A percentile compares a stretch with the other conserved stretches of the same genome.
These are phyloP conservation scores for Solanum neorickii DNA, from an alignment of 257 asterid species.

Conservation along the genomic window DNA sequence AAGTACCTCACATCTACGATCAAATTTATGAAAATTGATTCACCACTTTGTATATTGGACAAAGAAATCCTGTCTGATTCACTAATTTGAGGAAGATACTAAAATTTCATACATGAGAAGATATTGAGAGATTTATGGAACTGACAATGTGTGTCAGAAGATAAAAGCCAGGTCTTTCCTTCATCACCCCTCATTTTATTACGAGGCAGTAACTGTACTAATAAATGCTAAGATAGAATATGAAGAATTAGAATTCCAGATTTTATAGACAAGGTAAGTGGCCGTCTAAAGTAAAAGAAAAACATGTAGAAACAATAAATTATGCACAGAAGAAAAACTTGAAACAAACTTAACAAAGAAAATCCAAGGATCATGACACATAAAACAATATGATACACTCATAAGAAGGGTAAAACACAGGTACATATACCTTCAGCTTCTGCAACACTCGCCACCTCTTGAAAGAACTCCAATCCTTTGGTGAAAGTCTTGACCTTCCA, in stretches of 20 bases:
- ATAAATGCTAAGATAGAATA: background rate
- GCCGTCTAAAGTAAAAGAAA: background rate
- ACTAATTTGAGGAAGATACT: background rate
- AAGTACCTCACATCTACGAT: background rate
- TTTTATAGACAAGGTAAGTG: background rate
- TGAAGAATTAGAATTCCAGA: background rate
- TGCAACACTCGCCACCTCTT: constrained; percentile 71
- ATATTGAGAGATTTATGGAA: background rate
- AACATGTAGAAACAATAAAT: background rate
- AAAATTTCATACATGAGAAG: background rate
- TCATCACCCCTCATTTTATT: background rate
- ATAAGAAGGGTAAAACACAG: background rate
- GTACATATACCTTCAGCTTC: constrained; percentile 69
- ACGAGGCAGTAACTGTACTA: background rate
- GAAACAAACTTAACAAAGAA: background rate
- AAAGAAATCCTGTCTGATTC: background rate
- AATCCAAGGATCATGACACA: background rate
- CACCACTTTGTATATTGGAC: background rate
- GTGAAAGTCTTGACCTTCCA: constrained; percentile 88
- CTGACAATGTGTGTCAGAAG: background rate
- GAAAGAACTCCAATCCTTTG: constrained; percentile 81
- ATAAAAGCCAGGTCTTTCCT: background rate
- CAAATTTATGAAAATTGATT: background rate
- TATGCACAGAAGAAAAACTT: background rate
- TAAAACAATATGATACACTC: background rate